These are phyloP conservation scores for Pluteus cervinus DNA, from an alignment of 768 basidiomycete species.

Conservation along the genomic window DNA sequence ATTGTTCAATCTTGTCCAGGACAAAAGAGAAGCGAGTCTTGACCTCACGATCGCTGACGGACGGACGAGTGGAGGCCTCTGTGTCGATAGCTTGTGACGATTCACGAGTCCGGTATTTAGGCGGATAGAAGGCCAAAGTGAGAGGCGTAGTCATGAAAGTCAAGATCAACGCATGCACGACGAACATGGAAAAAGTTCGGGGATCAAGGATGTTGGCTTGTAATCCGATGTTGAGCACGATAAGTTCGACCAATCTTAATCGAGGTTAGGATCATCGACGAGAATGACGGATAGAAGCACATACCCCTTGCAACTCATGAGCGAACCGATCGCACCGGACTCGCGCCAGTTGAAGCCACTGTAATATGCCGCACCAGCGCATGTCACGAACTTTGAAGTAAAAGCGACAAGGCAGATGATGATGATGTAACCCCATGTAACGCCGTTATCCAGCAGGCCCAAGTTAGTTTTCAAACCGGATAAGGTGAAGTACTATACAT, in stretches of 20 bases:
- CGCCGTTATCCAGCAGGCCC: constrained; percentile 66
- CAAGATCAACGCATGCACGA: constrained; percentile 68
- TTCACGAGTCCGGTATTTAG: constrained; percentile 41
- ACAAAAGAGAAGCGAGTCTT: constrained; percentile 66
- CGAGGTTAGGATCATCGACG: constrained; percentile 1
- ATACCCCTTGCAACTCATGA: constrained; percentile 91
- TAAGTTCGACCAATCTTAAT: constrained; percentile 73
- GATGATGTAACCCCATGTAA: constrained; percentile 78
- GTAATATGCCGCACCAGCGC: constrained; percentile 49
- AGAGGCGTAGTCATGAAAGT: constrained; percentile 86
- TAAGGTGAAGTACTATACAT: constrained; percentile 23
- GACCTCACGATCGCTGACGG: constrained; percentile 26
- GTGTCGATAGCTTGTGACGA: constrained; percentile 15
- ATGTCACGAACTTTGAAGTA: constrained; percentile 72
- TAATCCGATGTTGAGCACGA: constrained; percentile 87
- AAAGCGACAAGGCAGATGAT: constrained; percentile 74
- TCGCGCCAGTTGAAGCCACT: constrained; percentile 73
- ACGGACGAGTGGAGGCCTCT: constrained; percentile 11
- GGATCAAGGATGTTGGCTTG: constrained; percentile 56
- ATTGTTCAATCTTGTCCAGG: constrained; percentile 76
- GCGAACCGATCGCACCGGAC: constrained; percentile 71
- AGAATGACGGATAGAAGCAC: constrained; percentile 11
- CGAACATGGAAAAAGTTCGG: constrained; percentile 85
- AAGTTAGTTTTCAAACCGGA: constrained; percentile 81
- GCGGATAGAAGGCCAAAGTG: constrained; percentile 72